Conservation (phyloP, 352 stramenopile species). For the Globisporangium mamillatum region DNA sequence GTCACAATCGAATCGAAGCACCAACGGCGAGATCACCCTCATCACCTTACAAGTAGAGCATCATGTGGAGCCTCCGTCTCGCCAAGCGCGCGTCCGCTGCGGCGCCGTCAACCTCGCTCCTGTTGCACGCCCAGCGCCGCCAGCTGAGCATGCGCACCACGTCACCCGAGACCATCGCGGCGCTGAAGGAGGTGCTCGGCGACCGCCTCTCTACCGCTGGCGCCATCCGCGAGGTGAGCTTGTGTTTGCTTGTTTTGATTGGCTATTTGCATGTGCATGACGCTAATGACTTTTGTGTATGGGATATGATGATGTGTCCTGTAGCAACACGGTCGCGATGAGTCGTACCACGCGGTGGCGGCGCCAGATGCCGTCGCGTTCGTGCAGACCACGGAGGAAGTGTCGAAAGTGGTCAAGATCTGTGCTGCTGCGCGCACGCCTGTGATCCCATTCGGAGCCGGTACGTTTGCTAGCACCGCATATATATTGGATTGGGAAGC, state of each 20-base stretch:
- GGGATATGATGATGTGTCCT: not conserved
- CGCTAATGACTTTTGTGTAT: not conserved
- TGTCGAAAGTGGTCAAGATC: slow-evolving; percentile 89
- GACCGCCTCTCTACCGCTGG: slow-evolving; percentile 69
- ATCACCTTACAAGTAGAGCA: not conserved
- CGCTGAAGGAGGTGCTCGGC: slow-evolving; percentile 55
- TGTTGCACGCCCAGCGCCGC: not conserved
- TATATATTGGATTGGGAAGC: not conserved
- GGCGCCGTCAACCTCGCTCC: not conserved
- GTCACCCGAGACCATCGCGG: slow-evolving; percentile 43
- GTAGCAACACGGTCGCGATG: slow-evolving; percentile 86
- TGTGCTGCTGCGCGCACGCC: slow-evolving; percentile 81
- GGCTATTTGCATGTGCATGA: not conserved
- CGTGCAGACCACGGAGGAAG: slow-evolving; percentile 84
- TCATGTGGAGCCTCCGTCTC: slow-evolving; percentile 16
- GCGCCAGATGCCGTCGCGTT: slow-evolving; percentile 88
- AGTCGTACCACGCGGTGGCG: slow-evolving; percentile 87
- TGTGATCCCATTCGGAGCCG: slow-evolving; percentile 93
- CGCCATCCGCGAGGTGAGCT: slow-evolving; percentile 54
- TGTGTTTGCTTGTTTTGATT: not conserved
- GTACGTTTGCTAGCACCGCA: slow-evolving; percentile 5
- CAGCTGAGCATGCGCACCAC: slow-evolving; percentile 32
- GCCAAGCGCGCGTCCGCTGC: slow-evolving; percentile 5
- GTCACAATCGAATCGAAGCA: slow-evolving; percentile 16
- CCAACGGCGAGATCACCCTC: slow-evolving; percentile 6